Evolutionary conservation across 2,329 filamentous ascomycete genomes (phyloP).

Genomic region (Xylaria hypoxylon): DNA sequence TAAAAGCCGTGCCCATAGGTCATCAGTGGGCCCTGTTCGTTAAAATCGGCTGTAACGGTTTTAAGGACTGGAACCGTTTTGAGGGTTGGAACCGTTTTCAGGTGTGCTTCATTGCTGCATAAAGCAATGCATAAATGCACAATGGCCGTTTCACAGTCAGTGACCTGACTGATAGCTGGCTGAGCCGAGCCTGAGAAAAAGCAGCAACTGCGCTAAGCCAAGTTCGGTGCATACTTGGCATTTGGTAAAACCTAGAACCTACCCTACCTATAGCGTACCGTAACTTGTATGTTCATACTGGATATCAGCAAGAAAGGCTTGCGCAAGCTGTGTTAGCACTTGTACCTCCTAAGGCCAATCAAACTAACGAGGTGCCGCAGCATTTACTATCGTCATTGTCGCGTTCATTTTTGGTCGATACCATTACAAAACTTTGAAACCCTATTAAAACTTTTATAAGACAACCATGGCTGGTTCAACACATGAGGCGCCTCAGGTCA

Average conservation of each 20-base stretch:
- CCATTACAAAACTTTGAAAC: background rate
- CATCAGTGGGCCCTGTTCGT: too few relatives aligned
- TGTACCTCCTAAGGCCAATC: background rate
- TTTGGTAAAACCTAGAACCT: too few relatives aligned
- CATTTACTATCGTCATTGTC: background rate
- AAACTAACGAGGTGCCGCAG: background rate
- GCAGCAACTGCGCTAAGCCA: too few relatives aligned
- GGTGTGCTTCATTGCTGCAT: too few relatives aligned
- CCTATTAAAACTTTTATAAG: constrained; percentile 5
- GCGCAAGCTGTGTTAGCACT: background rate
- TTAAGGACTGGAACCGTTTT: too few relatives aligned
- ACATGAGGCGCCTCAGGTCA: constrained; percentile 40
- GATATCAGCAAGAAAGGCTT: background rate
- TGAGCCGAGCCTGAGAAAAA: too few relatives aligned
- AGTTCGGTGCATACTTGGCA: too few relatives aligned
- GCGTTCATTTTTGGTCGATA: background rate
- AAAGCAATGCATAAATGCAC: too few relatives aligned
- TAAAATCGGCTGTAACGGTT: too few relatives aligned
- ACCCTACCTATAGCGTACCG: background rate
- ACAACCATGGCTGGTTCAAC: constrained; percentile 47
- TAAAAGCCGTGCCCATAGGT: too few relatives aligned
- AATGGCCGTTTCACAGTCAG: too few relatives aligned
- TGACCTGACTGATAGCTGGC: background rate
- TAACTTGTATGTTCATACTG: background rate
- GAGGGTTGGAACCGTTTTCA: too few relatives aligned